Conservation (phyloP, 1,284 basidiomycete genomes). For the Malassezia restricta region DNA sequence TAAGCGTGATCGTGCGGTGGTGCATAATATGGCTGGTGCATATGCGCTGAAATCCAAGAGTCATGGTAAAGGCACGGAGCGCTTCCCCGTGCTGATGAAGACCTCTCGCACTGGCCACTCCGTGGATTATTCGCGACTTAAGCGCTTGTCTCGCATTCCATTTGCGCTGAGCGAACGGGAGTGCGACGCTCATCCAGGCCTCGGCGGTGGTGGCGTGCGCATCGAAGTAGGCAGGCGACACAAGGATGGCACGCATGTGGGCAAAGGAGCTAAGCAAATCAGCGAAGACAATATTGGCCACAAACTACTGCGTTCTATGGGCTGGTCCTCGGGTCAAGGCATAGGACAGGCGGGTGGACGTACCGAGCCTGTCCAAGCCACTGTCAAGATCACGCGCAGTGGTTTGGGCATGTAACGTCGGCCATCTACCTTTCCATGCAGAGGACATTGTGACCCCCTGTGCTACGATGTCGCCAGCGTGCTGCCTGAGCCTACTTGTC, state of each 20-base stretch:
- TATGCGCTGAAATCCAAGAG: slow-evolving; percentile 33
- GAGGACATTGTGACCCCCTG: not conserved
- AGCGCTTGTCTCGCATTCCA: slow-evolving; percentile 21
- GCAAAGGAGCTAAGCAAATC: slow-evolving; percentile 38
- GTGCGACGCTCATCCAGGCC: slow-evolving; percentile 15
- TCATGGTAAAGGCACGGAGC: slow-evolving; percentile 27
- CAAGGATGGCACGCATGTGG: slow-evolving; percentile 38
- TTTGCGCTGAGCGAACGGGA: slow-evolving; percentile 26
- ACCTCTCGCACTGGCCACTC: slow-evolving; percentile 20
- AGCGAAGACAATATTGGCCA: slow-evolving; percentile 43
- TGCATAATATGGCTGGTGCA: slow-evolving; percentile 38
- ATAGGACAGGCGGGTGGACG: slow-evolving; percentile 35
- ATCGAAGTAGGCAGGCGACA: slow-evolving; percentile 24
- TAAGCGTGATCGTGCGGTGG: slow-evolving; percentile 39
- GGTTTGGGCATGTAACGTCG: slow-evolving; percentile 26
- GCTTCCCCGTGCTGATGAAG: slow-evolving; percentile 43
- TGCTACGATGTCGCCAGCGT: not conserved
- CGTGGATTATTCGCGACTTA: slow-evolving; percentile 25
- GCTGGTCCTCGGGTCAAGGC: slow-evolving; percentile 38
- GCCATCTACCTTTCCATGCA: not conserved
- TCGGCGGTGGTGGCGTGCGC: slow-evolving; percentile 1
- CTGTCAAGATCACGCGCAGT: slow-evolving; percentile 35
- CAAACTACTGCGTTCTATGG: slow-evolving; percentile 38
- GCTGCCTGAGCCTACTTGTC: too few relatives aligned
- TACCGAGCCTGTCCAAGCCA: slow-evolving; percentile 37